Base-by-base conservation (phyloP, 163 green algal genomes). In the Chlamydomonas reinhardtii region DNA sequence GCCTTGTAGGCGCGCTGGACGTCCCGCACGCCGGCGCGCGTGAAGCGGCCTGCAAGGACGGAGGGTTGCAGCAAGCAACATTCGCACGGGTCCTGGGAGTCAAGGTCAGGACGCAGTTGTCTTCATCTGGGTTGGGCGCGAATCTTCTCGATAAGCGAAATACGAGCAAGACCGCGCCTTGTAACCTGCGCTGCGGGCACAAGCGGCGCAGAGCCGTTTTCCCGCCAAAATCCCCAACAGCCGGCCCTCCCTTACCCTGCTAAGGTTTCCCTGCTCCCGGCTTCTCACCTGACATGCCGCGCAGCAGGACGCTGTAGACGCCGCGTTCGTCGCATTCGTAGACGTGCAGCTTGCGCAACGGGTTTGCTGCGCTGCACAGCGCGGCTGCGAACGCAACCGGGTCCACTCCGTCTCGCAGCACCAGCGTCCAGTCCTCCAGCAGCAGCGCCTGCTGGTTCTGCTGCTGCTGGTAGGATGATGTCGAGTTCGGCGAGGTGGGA, bases 361-460 rank as follows among this genome's bases (percentile, higher is more conserved):
- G 56, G 6, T 73, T 80, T 27, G 4, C 56, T 9, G 27, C 59
- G 32, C 29, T 35, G 70, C 81, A 86, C 5, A 86, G 71, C 52
- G 15, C 20, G 14, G 56, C 35, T 5, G 59, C 72, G 20, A 86
- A 80, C 0, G 17, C 37, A 16, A 54, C 56, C 34, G 37, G 35
- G 71, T 86, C 71, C 24, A 72, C 70, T 37, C 34, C 75, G 8
- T 39, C 15, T 37, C 74, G 66, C 29, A 80, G 56, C 29, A 86
- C 56, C 22, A 86, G 27, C 20, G 80, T 66, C 81, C 81, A 86
- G 9, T 77, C 65, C 39, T 76, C 78, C 15, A 76, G 19, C 32
- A 56, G 48, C 48, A 19, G 12, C 48, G 48, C 48, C 9, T 56
- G 48, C 48, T 56, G 48, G 11, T 56, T 1, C 48, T 56, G 48